Percentiles rank a stretch among this genome's conserved stretches.
Evolutionary conservation across 2,329 filamentous ascomycete genomes (phyloP).

Genomic region (Xylaria sp.): DNA sequence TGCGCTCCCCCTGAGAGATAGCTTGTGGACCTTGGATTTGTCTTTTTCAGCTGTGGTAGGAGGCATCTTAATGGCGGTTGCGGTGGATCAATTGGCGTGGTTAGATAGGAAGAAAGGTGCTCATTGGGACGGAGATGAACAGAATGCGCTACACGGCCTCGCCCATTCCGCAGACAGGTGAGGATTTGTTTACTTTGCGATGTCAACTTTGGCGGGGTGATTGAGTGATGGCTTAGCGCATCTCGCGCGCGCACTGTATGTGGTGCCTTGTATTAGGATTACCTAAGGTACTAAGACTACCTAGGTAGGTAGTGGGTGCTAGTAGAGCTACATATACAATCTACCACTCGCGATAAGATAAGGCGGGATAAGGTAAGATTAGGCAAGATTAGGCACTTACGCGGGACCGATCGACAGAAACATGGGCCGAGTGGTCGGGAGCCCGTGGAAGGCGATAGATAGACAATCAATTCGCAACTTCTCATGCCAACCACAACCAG

Average conservation of each 20-base stretch:
- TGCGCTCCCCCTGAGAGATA: conserved; percentile 82
- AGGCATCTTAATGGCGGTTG: conserved; percentile 31
- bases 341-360: not conserved
- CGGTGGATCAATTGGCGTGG: not conserved
- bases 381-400: too few relatives aligned
- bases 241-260: too few relatives aligned
- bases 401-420: too few relatives aligned
- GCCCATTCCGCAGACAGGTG: not conserved
- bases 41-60: conserved; percentile 54
- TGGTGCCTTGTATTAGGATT: too few relatives aligned
- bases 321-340: too few relatives aligned
- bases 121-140: not conserved
- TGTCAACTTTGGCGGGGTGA: conserved; percentile 39
- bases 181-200: conserved; percentile 38
- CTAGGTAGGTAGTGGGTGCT: not conserved
- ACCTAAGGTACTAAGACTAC: too few relatives aligned
- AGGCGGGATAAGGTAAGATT: not conserved
- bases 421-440: not conserved
- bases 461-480: not conserved
- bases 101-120: not conserved
- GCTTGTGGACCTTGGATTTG: conserved; percentile 92
- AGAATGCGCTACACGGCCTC: not conserved
- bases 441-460: not conserved
- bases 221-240: not conserved
- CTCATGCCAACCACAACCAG: not conserved